phyloP scores from a whole-genome alignment of 2,329 filamentous ascomycete species.

The Talaromyces verruculosus region DNA sequence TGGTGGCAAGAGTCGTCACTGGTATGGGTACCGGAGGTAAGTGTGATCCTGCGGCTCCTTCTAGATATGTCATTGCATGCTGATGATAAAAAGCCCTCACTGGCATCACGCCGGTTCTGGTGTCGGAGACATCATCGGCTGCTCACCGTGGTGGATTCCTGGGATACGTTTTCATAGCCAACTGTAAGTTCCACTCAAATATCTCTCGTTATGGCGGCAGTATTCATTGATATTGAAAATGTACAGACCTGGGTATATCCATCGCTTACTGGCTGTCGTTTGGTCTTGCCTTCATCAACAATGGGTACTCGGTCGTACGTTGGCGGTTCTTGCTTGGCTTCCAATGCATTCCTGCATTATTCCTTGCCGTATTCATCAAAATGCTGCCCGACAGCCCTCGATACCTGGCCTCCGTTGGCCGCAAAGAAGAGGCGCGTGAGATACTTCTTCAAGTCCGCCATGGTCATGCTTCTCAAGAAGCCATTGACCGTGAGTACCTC shows the following conservation, averaged over 20 bases:
- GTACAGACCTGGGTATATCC: constrained; percentile 49
- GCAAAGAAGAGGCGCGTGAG: constrained; percentile 50
- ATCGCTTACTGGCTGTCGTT: constrained; percentile 41
- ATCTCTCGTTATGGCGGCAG: neutral
- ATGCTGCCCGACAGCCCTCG: constrained; percentile 37
- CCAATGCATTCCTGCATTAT: constrained; percentile 35
- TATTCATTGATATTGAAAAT: neutral
- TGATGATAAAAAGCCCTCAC: constrained; percentile 38
- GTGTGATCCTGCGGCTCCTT: neutral
- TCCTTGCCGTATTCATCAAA: constrained; percentile 32
- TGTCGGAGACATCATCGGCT: constrained; percentile 51
- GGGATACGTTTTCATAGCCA: constrained; percentile 54
- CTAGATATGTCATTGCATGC: neutral
- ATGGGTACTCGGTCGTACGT: constrained; percentile 35
- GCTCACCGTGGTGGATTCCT: constrained; percentile 50
- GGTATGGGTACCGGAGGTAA: constrained; percentile 54
- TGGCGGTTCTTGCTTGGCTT: constrained; percentile 40
- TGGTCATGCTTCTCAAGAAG: constrained; percentile 25
- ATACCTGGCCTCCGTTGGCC: constrained; percentile 35
- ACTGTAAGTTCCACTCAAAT: constrained; percentile 36
- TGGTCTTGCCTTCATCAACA: constrained; percentile 36
- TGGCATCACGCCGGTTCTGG: constrained; percentile 52
- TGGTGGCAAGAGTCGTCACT: constrained; percentile 52
- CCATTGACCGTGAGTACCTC: constrained; percentile 36
- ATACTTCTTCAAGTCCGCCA: constrained; percentile 43